phyloP scores from a whole-genome alignment of 345 rosid genomes.

The Rhodamnia rubescens region DNA sequence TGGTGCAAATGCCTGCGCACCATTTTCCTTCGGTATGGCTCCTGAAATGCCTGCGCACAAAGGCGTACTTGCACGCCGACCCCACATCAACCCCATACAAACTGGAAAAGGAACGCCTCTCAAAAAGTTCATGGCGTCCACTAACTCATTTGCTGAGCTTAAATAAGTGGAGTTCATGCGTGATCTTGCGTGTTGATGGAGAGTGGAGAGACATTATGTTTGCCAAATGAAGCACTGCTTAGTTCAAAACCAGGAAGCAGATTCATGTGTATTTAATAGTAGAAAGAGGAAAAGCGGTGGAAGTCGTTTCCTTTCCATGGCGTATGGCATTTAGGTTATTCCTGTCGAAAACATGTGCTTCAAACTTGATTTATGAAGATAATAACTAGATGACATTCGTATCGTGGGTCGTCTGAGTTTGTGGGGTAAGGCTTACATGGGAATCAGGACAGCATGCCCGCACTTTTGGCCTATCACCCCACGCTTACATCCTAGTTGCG shows the following conservation, averaged over 20 bases:
- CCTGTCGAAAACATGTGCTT: neutral
- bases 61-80: neutral
- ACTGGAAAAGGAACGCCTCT: neutral
- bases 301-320: neutral
- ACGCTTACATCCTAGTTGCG: neutral
- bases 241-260: neutral
- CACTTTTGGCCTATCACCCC: neutral
- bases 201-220: neutral
- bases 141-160: neutral
- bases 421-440: neutral
- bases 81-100: neutral
- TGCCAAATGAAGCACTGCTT: neutral
- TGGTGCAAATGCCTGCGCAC: neutral
- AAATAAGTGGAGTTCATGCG: neutral
- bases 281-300: neutral
- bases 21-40: neutral
- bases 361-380: neutral
- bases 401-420: neutral
- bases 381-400: neutral
- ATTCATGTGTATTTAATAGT: neutral
- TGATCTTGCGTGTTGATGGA: neutral
- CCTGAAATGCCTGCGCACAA: neutral
- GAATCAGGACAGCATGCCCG: neutral
- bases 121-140: slow-evolving; percentile 11
- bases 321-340: neutral